phyloP scores from a whole-genome alignment of 2,329 filamentous ascomycete genomes.

The Diaporthe australafricana region DNA sequence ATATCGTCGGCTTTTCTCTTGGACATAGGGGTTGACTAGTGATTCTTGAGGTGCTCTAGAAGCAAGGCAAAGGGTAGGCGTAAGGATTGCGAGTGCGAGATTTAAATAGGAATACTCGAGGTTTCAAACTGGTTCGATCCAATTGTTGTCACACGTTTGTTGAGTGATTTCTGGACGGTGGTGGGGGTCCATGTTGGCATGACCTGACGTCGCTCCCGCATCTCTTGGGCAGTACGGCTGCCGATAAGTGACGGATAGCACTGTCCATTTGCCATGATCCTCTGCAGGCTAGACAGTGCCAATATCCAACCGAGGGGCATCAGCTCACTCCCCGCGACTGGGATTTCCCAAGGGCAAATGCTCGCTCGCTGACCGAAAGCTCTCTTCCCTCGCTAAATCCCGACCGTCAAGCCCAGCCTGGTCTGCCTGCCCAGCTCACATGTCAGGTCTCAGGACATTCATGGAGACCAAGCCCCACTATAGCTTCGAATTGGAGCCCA shows the following conservation, averaged over 20 bases:
- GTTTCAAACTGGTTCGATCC: constrained; percentile 24
- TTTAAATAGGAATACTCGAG: constrained; percentile 35
- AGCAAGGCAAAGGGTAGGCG: neutral
- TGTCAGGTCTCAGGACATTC: neutral
- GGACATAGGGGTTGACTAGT: constrained; percentile 21
- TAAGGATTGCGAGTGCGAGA: neutral
- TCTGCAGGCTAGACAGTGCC: neutral
- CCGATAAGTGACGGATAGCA: constrained; percentile 25
- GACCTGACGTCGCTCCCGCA: constrained; percentile 27
- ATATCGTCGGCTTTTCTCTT: constrained; percentile 50
- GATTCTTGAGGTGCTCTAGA: constrained; percentile 1
- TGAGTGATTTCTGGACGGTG: constrained; percentile 37
- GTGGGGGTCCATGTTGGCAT: constrained; percentile 35
- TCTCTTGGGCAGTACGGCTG: neutral
- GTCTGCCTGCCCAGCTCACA: neutral
- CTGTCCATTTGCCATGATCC: neutral
- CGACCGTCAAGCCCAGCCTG: neutral
- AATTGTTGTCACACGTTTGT: constrained; percentile 32
- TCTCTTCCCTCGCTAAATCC: constrained; percentile 6
- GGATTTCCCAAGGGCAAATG: constrained; percentile 24
- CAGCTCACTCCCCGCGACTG: constrained; percentile 28
- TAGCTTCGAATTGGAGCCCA: constrained; percentile 3
- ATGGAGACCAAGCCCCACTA: neutral
- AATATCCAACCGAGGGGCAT: constrained; percentile 27
- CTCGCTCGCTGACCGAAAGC: constrained; percentile 28